phyloP scores from a whole-genome alignment of 805 yeast species.

The Candida hungchunana region DNA sequence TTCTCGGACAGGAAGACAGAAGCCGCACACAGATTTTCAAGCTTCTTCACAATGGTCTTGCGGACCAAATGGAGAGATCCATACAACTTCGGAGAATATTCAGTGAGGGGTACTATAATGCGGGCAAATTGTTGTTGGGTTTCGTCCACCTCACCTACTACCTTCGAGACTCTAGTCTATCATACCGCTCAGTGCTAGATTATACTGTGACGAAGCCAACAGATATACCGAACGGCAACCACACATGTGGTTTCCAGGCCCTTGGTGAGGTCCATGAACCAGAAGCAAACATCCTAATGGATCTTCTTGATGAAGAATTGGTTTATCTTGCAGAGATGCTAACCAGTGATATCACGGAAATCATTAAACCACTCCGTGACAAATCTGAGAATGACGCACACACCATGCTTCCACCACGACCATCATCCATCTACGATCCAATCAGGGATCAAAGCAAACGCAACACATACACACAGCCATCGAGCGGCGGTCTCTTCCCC shows the following conservation, averaged over 20 bases:
- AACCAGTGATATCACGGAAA: slow-evolving; percentile 10
- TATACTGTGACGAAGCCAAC: slow-evolving; percentile 1
- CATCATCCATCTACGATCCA: slow-evolving; percentile 1
- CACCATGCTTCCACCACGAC: background rate
- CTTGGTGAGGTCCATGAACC: slow-evolving; percentile 19
- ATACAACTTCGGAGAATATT: too few species aligned
- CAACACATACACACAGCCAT: background rate
- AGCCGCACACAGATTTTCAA: background rate
- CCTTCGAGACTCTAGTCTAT: too few species aligned
- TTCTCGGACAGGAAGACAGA: slow-evolving; percentile 30
- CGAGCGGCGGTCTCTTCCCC: background rate
- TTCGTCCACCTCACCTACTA: too few species aligned
- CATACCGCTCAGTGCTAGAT: too few species aligned
- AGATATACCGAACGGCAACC: background rate
- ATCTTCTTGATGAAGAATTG: slow-evolving; percentile 17
- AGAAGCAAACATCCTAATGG: slow-evolving; percentile 13
- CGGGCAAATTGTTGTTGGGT: too few species aligned
- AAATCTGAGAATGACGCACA: background rate
- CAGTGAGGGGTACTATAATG: too few species aligned
- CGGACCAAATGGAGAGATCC: too few species aligned
- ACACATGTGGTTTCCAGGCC: slow-evolving; percentile 10
- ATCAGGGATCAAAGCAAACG: background rate
- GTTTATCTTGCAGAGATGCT: too few species aligned
- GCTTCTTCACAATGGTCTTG: too few species aligned
- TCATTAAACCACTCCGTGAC: background rate